A percentile compares a stretch with the other conserved stretches of the same genome.
phyloP scores from a whole-genome alignment of 148 eudicot genomes.

The Spergularia marina region DNA sequence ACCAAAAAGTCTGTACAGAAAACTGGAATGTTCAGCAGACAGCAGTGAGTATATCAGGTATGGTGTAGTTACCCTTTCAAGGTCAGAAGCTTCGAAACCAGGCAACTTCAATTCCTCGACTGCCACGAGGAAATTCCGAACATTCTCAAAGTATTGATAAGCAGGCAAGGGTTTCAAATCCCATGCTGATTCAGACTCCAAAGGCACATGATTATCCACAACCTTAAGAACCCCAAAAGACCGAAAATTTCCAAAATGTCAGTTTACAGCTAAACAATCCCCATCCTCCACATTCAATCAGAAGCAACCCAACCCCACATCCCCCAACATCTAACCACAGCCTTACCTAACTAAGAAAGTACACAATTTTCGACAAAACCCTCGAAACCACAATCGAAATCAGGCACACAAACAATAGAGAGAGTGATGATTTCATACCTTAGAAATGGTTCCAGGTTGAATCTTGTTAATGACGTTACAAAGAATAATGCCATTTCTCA shows the following conservation, averaged over 20 bases:
- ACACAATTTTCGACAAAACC: neutral
- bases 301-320: neutral
- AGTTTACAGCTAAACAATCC: neutral
- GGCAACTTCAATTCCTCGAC: conserved; percentile 68
- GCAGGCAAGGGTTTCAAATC: conserved; percentile 93
- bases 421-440: conserved; percentile 42
- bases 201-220: conserved; percentile 48
- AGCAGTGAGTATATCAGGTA: neutral
- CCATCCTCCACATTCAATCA: neutral
- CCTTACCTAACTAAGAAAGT: neutral
- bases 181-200: conserved; percentile 49
- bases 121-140: conserved; percentile 72
- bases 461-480: conserved; percentile 82
- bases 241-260: conserved; percentile 1
- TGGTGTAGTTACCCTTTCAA: conserved; percentile 55
- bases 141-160: conserved; percentile 94
- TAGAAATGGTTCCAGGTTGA: conserved; percentile 75
- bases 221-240: conserved; percentile 37
- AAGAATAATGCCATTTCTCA: conserved; percentile 86
- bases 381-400: neutral
- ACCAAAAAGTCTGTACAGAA: too few species aligned
- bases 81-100: conserved; percentile 81
- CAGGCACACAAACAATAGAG: neutral
- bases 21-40: too few species aligned
- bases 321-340: neutral